Evolutionary conservation across 78 protist genomes (phyloP), one percentile per base, ranked within the genome.

Genomic region (Protostelium mycophagum): DNA sequence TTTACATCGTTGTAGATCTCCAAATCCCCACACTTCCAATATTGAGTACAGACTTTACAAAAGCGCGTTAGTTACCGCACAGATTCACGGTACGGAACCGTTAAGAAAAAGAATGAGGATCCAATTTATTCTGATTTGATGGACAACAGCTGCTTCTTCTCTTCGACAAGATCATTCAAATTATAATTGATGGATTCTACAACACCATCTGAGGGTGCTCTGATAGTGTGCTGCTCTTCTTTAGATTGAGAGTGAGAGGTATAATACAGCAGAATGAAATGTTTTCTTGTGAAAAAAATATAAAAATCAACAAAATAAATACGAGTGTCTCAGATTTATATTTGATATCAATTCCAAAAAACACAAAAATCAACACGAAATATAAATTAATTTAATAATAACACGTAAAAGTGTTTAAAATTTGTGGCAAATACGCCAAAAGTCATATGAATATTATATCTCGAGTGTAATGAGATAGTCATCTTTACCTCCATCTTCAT

Each of bases 401-500:
- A 34, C 87, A 86, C 28, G 29, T 86, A 34, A 29, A 86, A 86
- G 28, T 28, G 29, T 86, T 86, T 28, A 86, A 29, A 86, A 29
- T 28, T n/a, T n/a, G 28, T 83, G 29, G 29, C 84, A 83, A 28
- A n/a, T 83, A 83, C 84, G 84, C 84, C 29, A n/a, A n/a, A 29
- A n/a, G 28, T 83, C 84, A 83, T 83, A n/a, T 28, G 29, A n/a
- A 83, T 29, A n/a, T n/a, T 28, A n/a, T 83, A 29, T 29, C 28
- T 83, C 29, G 29, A n/a, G n/a, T n/a, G n/a, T n/a, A n/a, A n/a
- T 28, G 36, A 25, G 83, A n/a, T n/a, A 23, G 35, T 51, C 37
- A 83, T 34, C 37, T 9, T 83, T 28, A 31, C 37, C 86, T 93
- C 96, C 96, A 93, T 93, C 90, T 93, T 93, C 96, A 93, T 93